Conservation (phyloP, 345 rosid genomes). For the Acer campestre region DNA sequence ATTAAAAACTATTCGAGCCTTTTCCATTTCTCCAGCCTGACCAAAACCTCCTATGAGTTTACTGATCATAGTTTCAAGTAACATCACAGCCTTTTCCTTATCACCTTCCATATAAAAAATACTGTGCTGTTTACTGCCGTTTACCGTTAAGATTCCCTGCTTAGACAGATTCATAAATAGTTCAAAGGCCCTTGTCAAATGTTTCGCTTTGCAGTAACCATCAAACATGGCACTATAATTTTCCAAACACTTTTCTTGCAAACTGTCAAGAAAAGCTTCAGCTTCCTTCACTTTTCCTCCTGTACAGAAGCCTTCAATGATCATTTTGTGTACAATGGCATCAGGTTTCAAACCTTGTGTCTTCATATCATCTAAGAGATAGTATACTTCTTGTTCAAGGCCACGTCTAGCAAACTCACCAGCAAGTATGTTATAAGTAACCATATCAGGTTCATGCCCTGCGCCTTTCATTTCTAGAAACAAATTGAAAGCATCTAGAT, state of each 20-base stretch:
- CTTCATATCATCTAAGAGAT: slow-evolving; percentile 41
- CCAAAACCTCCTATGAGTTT: slow-evolving; percentile 52
- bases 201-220: slow-evolving; percentile 60
- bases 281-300: slow-evolving; percentile 69
- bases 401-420: slow-evolving; percentile 62
- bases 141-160: slow-evolving; percentile 35
- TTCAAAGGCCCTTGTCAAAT: slow-evolving; percentile 41
- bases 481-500: slow-evolving; percentile 47
- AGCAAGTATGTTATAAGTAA: slow-evolving; percentile 56
- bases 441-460: slow-evolving; percentile 53
- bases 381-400: slow-evolving; percentile 29
- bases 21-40: slow-evolving; percentile 39
- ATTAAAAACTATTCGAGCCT: slow-evolving; percentile 46
- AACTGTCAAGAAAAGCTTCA: slow-evolving; percentile 42
- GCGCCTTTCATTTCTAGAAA: slow-evolving; percentile 53
- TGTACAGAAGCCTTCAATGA: slow-evolving; percentile 69
- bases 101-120: slow-evolving; percentile 50
- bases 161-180: slow-evolving; percentile 36
- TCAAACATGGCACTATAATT: slow-evolving; percentile 56
- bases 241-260: slow-evolving; percentile 42
- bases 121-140: slow-evolving; percentile 45
- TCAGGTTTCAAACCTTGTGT: slow-evolving; percentile 50
- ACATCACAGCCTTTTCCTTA: slow-evolving; percentile 34
- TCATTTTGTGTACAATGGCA: slow-evolving; percentile 47
- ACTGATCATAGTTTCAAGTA: slow-evolving; percentile 47